These are phyloP conservation scores for Hippophae rhamnoides DNA, from an alignment of 306 rosid genomes.

Conservation along the genomic window DNA sequence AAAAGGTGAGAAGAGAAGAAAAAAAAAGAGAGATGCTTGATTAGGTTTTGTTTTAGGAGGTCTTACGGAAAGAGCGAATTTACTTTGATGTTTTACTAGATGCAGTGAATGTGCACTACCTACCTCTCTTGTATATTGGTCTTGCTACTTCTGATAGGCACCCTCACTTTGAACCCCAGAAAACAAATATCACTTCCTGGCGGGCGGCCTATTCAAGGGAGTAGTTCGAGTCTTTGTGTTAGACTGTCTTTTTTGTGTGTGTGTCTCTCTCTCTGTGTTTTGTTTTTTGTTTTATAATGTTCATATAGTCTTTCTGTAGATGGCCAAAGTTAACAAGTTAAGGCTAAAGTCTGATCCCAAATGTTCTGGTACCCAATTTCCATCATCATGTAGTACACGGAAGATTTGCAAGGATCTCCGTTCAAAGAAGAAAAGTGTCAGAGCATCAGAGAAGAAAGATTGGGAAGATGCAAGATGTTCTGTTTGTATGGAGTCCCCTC, in stretches of 20 bases:
- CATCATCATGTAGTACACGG: slow-evolving; percentile 26
- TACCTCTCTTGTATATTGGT: too few relatives aligned
- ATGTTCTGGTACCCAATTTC: slow-evolving; percentile 13
- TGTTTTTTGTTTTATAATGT: slow-evolving; percentile 3
- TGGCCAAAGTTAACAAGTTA: slow-evolving; percentile 30
- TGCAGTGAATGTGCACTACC: too few relatives aligned
- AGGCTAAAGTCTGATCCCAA: slow-evolving; percentile 6
- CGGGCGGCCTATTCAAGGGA: too few relatives aligned
- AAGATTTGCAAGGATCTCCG: slow-evolving; percentile 31
- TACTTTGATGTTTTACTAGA: too few relatives aligned
- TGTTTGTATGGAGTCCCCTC: slow-evolving; percentile 88
- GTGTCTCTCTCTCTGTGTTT: not conserved
- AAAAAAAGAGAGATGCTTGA: too few relatives aligned
- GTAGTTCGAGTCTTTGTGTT: too few relatives aligned
- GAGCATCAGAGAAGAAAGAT: slow-evolving; percentile 48
- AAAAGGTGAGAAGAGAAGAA: too few relatives aligned
- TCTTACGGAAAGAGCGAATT: too few relatives aligned
- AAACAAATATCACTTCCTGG: too few relatives aligned
- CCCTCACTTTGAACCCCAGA: too few relatives aligned
- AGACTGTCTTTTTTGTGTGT: not conserved
- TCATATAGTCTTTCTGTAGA: slow-evolving; percentile 26
- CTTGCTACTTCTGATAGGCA: too few relatives aligned
- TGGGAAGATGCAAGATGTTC: slow-evolving; percentile 76
- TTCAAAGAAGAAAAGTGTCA: slow-evolving; percentile 32
- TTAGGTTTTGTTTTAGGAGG: too few relatives aligned